Base-by-base conservation (phyloP, 2,329 filamentous ascomycete species). In the Taxawa tesnikishii region DNA sequence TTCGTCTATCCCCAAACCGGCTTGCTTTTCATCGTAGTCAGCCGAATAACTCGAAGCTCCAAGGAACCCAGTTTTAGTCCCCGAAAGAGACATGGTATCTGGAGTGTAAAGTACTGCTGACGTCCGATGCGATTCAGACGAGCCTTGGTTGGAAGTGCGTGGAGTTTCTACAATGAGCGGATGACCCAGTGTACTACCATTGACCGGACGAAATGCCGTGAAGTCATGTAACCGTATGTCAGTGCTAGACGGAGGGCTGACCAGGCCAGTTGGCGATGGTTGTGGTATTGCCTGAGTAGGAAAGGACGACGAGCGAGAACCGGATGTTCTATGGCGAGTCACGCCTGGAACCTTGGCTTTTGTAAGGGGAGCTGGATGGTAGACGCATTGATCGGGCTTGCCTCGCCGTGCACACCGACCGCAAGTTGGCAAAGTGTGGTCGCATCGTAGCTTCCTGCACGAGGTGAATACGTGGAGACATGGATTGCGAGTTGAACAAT, bases 351-450 rank as follows among this genome's bases (percentile, higher is more conserved):
- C 25, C 6, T 41, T 36, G 25, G 41, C 38, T 29, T 44, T 48
- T 6, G 45, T 51, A 17, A 52, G 38, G 12, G 50, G 50, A 14
- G 50, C 51, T 11, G 51, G 51, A 34, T 55, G 51, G 30, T 55
- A 55, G 21, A 53, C 40, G 25, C 51, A 55, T 38, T 48, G 44
- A 13, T 42, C 48, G 3, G 41, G 37, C 33, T 49, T 50, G 26
- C 44, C 43, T 7, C 51, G 45, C 13, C 47, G 42, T 6, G 45
- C 43, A 38, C 51, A 55, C 29, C 50, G 37, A 3, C 48, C 49
- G 38, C 51, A 55, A 2, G 45, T 45, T 5, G 51, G 51, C 29
- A 34, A 42, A 25, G 28, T 40, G 28, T 55, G 51, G 32, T 53
- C 51, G 27, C 51, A 55, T 16, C 46, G 43, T n/a, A 55, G 40